Evolutionary conservation across 1,139 yeast species (phyloP), one percentile per base, ranked within the genome.

Genomic region (Candida labiduridarum): DNA sequence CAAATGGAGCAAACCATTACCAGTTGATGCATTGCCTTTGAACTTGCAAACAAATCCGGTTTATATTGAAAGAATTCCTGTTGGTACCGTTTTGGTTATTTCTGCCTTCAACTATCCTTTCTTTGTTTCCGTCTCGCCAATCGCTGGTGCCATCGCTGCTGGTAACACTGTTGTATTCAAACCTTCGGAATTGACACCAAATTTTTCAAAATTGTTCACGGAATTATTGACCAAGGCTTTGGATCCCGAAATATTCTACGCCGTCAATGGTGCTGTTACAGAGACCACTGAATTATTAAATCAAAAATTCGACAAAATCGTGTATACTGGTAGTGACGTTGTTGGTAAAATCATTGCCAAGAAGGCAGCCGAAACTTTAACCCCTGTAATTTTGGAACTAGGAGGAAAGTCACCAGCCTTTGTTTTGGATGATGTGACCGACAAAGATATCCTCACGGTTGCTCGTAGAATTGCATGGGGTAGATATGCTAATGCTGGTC

Each of bases 401-500:
- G 98, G 98, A 46, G 97, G 97, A 14, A 91, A 91, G 65, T 85
- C 92, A 5, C 97, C 97, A 0, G 88, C 82, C 0, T 77, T 90
- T 56, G 72, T 91, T 12, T 81, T 91, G 48, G 73, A 78, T 41
- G 74, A 79, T 46, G 72, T 79, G 46, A 55, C 57, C 1, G 78
- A 71, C 47, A 62, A 61, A 34, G 78, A 83, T 56, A 57, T 88
- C 47, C 65, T 69, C 15, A 66, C 74, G 0, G 76, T 87, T 14
- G 83, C 90, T 14, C 77, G 77, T 51, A 79, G 97, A 66, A 69
- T 89, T n/a, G 76, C 81, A 3, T 88, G 94, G 89, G 94, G 94
- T 22, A 82, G 86, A 56, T 86, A 85, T 60, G 71, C 82, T 39
- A 90, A 89, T 63, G 82, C 87, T 10, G 97, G 97, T 19, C 97